phyloP scores from a whole-genome alignment of 2,329 filamentous ascomycete genomes.

The Ophiostoma tasmaniense region DNA sequence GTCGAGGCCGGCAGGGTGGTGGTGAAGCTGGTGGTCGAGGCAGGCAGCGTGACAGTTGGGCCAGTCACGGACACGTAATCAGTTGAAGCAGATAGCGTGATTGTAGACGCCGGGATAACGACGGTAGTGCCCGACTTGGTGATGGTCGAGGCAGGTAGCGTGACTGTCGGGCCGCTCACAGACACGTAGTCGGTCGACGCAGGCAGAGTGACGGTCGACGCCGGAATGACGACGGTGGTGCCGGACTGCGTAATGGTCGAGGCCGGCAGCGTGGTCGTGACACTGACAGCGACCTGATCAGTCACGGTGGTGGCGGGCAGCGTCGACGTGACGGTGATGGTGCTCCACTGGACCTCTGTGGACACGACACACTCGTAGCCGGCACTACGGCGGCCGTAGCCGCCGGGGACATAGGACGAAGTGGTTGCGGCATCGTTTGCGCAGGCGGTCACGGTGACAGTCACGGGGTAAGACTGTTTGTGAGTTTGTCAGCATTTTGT shows the following conservation, averaged over 20 bases:
- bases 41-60: conserved; percentile 7
- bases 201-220: background rate
- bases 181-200: too few species aligned
- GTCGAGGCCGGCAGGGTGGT: background rate
- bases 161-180: conserved; percentile 6
- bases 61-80: too few species aligned
- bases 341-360: conserved; percentile 9
- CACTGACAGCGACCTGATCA: background rate
- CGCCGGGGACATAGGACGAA: background rate
- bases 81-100: background rate
- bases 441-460: conserved; percentile 3
- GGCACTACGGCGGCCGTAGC: background rate
- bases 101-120: conserved; percentile 17
- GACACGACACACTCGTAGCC: conserved; percentile 10
- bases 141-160: conserved; percentile 6
- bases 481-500: background rate
- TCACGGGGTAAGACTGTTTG: conserved; percentile 13
- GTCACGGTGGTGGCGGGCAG: conserved; percentile 17
- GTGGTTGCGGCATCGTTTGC: background rate
- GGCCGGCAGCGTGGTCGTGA: conserved; percentile 11
- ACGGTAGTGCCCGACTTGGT: conserved; percentile 4
- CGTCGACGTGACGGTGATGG: conserved; percentile 11
- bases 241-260: conserved; percentile 9
- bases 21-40: background rate
- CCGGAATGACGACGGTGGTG: conserved; percentile 1